These are phyloP conservation scores for Primulina eburnea DNA, from an alignment of 257 asterid genomes.

Conservation along the genomic window DNA sequence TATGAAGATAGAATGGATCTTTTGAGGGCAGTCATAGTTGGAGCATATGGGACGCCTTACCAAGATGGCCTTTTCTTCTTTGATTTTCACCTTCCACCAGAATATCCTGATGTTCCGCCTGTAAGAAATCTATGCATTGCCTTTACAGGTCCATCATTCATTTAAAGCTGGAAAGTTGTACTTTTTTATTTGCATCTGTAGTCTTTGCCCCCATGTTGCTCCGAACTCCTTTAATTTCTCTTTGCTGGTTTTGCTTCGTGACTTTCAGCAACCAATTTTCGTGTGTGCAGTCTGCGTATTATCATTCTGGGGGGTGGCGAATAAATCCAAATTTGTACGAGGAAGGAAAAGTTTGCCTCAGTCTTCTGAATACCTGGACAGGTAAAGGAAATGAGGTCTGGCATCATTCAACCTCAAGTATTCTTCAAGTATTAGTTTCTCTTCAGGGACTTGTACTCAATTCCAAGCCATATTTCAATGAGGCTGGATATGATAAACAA, in stretches of 20 bases:
- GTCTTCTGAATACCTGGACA: slow-evolving; percentile 98
- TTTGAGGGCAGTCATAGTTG: slow-evolving; percentile 94
- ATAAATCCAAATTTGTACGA: slow-evolving; percentile 95
- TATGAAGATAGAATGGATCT: slow-evolving; percentile 99
- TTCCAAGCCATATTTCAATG: slow-evolving; percentile 91
- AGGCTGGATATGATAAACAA: slow-evolving; percentile 98
- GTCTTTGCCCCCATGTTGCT: slow-evolving; percentile 8
- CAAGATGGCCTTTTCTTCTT: slow-evolving; percentile 99
- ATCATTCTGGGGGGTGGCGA: slow-evolving; percentile 99
- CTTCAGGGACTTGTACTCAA: slow-evolving; percentile 96
- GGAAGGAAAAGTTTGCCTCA: slow-evolving; percentile 99
- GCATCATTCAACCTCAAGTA: slow-evolving; percentile 95
- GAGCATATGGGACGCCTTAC: slow-evolving; percentile 98
- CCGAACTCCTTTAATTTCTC: slow-evolving; percentile 7
- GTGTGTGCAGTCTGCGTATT: slow-evolving; percentile 73
- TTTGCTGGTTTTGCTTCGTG: slow-evolving; percentile 2
- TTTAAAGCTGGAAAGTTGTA: slow-evolving; percentile 5
- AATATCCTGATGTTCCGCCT: slow-evolving; percentile 94
- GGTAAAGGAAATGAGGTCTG: slow-evolving; percentile 98
- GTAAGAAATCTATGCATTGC: slow-evolving; percentile 40
- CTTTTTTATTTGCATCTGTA: slow-evolving; percentile 3
- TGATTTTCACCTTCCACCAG: slow-evolving; percentile 91
- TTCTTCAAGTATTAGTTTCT: slow-evolving; percentile 96
- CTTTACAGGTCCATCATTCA: not conserved
- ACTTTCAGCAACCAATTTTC: slow-evolving; percentile 18